Conservation (phyloP, 768 basidiomycete species). For the Ephemerocybe angulata region DNA sequence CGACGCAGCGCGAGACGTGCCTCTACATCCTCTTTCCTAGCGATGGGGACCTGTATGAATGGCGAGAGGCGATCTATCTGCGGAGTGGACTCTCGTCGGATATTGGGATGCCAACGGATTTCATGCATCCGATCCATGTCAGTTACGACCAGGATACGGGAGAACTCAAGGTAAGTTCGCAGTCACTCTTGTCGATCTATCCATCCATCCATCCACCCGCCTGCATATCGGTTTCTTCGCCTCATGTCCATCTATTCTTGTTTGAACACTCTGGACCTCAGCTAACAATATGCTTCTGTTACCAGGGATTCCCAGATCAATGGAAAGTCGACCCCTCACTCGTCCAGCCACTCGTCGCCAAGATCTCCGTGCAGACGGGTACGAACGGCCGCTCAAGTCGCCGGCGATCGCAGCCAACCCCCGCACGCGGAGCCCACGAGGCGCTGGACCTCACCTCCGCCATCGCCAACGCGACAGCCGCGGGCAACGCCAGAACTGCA, state of each 20-base stretch:
- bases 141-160: constrained; percentile 29
- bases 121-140: constrained; percentile 31
- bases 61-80: constrained; percentile 30
- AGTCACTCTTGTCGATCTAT: not conserved
- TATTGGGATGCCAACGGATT: constrained; percentile 29
- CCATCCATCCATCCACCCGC: too few species aligned
- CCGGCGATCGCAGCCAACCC: constrained; percentile 9
- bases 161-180: constrained; percentile 17
- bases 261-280: too few species aligned
- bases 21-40: constrained; percentile 27
- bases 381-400: not conserved
- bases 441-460: not conserved
- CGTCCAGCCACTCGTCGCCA: constrained; percentile 1
- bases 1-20: constrained; percentile 18
- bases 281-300: not conserved
- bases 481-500: not conserved
- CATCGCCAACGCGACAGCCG: not conserved
- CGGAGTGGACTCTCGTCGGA: constrained; percentile 23
- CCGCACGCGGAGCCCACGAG: not conserved
- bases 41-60: constrained; percentile 26
- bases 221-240: not conserved
- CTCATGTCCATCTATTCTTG: too few species aligned
- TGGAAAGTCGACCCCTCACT: constrained; percentile 12
- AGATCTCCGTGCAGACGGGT: constrained; percentile 5
- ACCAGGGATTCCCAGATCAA: constrained; percentile 19